phyloP scores from a whole-genome alignment of 371 early-diverging fungal genomes.

The Mucor mucedo region DNA sequence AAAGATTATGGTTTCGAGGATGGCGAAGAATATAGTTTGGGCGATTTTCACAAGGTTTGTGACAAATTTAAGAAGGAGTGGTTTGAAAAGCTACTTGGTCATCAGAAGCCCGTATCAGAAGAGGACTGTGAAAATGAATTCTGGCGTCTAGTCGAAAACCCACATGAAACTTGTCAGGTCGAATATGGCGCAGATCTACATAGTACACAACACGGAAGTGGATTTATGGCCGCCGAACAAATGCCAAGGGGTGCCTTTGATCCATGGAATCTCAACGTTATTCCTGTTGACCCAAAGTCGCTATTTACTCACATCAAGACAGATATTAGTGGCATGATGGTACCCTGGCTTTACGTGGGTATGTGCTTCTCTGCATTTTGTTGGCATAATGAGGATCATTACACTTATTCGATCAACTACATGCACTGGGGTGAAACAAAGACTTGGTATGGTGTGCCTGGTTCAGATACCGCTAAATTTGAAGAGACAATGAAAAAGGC shows the following conservation, averaged over 20 bases:
- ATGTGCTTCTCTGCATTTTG: slow-evolving; percentile 97
- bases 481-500: slow-evolving; percentile 83
- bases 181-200: slow-evolving; percentile 97
- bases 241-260: slow-evolving; percentile 49
- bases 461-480: slow-evolving; percentile 77
- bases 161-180: slow-evolving; percentile 88
- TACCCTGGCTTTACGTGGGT: slow-evolving; percentile 97
- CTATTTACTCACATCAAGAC: slow-evolving; percentile 87
- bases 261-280: slow-evolving; percentile 90
- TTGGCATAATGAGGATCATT: slow-evolving; percentile 98
- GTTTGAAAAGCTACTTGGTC: slow-evolving; percentile 54
- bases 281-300: slow-evolving; percentile 80
- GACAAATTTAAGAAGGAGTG: slow-evolving; percentile 81
- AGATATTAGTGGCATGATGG: slow-evolving; percentile 95
- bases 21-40: slow-evolving; percentile 79
- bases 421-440: slow-evolving; percentile 96
- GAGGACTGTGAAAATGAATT: slow-evolving; percentile 91
- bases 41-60: slow-evolving; percentile 79
- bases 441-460: slow-evolving; percentile 98
- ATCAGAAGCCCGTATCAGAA: slow-evolving; percentile 65
- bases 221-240: slow-evolving; percentile 27
- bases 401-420: slow-evolving; percentile 95
- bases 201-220: slow-evolving; percentile 85
- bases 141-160: slow-evolving; percentile 89
- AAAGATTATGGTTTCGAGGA: slow-evolving; percentile 94